Evolutionary conservation across 805 yeast genomes (phyloP).

Genomic region (Pichia pseudocactophila): DNA sequence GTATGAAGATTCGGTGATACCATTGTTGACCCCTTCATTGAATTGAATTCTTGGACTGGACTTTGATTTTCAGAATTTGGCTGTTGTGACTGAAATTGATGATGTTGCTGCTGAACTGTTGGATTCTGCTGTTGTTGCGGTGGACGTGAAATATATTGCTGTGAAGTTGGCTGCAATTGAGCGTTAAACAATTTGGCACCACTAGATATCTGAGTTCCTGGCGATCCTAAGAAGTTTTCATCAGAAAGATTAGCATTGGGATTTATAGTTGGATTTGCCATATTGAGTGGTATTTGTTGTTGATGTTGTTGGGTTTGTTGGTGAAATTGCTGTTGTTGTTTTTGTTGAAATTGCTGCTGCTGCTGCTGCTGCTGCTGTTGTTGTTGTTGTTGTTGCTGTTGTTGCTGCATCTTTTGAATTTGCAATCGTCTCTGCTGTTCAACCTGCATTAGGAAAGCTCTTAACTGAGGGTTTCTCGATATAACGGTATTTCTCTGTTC

Average conservation of each 20-base stretch:
- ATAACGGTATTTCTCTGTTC: slow-evolving; percentile 27
- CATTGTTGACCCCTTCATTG: no score
- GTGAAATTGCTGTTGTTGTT: slow-evolving; percentile 6
- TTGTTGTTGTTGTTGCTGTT: slow-evolving; percentile 6
- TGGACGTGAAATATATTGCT: background rate
- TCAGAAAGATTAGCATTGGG: no score
- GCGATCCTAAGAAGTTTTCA: no score
- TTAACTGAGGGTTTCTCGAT: slow-evolving; percentile 28
- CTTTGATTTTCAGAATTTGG: background rate
- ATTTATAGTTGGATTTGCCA: no score
- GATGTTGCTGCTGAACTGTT: no score
- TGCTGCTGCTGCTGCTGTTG: slow-evolving; percentile 11
- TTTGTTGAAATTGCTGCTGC: slow-evolving; percentile 4
- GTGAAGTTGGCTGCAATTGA: no score
- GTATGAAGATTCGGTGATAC: no score
- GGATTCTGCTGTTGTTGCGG: no score
- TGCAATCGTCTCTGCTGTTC: slow-evolving; percentile 27
- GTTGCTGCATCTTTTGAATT: slow-evolving; percentile 24
- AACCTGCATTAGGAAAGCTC: slow-evolving; percentile 25
- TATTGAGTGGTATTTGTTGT: slow-evolving; percentile 1
- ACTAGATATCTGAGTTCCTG: no score
- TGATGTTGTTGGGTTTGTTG: slow-evolving; percentile 6
- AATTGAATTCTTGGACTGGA: no score
- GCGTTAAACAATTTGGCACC: no score
- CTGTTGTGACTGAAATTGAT: no score